Base-by-base conservation (phyloP, 2,329 filamentous ascomycete species). In the Pyricularia pennisetigena region DNA sequence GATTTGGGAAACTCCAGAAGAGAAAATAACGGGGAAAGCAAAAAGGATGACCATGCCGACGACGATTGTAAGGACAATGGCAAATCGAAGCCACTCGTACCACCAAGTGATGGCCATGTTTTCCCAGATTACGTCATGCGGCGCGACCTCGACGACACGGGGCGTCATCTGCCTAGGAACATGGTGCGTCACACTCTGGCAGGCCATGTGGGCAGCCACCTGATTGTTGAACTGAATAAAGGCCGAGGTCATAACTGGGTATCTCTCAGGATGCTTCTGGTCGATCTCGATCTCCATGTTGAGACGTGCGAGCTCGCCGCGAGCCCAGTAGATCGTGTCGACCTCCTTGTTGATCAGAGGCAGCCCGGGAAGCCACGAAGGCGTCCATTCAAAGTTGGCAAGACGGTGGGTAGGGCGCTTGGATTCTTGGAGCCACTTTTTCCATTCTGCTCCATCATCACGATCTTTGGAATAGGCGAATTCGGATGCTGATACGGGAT, bases 191-290 rank as follows among this genome's bases (percentile, higher is more conserved):
- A 96, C 85, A 65, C 92, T 89, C 76, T 99, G 95, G 76, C 93
- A 97, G 69, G 94, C 95, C 95, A 99, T 98, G 74, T 99, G 95
- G 0, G 95, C 95, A 6, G 94, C 94, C 1, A 97, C 92, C 76
- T 99, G 95, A 75, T 97, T 91, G 75, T 99, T 97, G 83, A 99
- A 99, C 76, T 99, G 95, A 70, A 99, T 93, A 73, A 99, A 99
- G 0, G 95, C 95, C 0, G 94, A 97, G 74, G 92, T 97, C 93
- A 97, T 96, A 64, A 94, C 80, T 0, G 94, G 94, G 71, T 93
- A 98, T 4, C 90, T 88, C 72, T 97, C 94, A 0, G 91, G 90
- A 65, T 95, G 84, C 67, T 90, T 85, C 76, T 99, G 95, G 72
- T 98, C 95, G 63, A 90, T 82, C 73, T 97, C 94, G 68, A 99